Conservation (phyloP, 148 eudicot species). For the Arbutus unedo region DNA sequence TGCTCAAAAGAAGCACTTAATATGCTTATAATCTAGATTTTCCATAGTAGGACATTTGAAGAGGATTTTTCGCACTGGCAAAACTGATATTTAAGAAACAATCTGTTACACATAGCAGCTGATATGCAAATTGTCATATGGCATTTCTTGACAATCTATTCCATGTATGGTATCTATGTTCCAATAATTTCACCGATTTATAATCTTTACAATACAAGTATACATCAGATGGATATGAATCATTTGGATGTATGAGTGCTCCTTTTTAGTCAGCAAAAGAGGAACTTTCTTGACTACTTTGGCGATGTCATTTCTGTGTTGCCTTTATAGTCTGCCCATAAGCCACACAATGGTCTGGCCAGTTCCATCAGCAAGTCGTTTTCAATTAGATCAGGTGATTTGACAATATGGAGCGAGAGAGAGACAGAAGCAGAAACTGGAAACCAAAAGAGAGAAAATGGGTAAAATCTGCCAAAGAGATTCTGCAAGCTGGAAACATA, state of each 20-base stretch:
- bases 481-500: neutral
- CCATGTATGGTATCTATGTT: neutral
- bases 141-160: neutral
- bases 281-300: neutral
- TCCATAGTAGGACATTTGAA: neutral
- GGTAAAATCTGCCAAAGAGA: neutral
- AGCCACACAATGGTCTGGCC: neutral
- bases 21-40: constrained; percentile 12
- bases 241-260: neutral
- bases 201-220: neutral
- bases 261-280: neutral
- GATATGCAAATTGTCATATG: neutral
- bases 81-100: neutral
- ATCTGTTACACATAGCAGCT: neutral
- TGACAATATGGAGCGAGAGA: neutral
- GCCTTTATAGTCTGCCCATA: neutral
- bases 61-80: neutral
- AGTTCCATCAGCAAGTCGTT: neutral
- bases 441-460: neutral
- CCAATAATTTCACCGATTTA: no score
- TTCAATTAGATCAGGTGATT: constrained; percentile 7
- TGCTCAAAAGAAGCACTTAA: constrained; percentile 32
- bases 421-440: neutral
- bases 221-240: neutral
- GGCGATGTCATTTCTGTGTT: neutral